Evolutionary conservation across 2,329 filamentous ascomycete genomes (phyloP).

Genomic region (Pyrenophora seminiperda): DNA sequence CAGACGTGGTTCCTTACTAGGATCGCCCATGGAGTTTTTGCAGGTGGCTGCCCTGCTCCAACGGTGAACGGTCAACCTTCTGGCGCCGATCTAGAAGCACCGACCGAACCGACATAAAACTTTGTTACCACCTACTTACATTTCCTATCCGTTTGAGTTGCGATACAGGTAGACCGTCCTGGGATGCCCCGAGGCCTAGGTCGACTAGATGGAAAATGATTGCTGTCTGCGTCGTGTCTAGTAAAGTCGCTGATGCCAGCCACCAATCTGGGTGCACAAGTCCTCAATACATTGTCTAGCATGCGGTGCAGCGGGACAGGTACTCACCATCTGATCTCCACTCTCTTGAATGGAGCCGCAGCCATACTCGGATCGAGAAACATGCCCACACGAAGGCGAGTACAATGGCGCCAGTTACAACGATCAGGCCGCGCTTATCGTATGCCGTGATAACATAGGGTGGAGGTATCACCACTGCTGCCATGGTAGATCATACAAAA

Average conservation of each 20-base stretch:
- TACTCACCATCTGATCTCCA: slow-evolving; percentile 43
- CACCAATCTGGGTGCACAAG: slow-evolving; percentile 15
- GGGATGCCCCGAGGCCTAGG: slow-evolving; percentile 32
- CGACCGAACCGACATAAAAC: background rate
- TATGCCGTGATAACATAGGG: slow-evolving; percentile 36
- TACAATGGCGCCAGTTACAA: slow-evolving; percentile 35
- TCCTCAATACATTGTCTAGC: slow-evolving; percentile 12
- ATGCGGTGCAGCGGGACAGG: slow-evolving; percentile 19
- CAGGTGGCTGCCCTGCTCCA: slow-evolving; percentile 1
- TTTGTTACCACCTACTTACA: slow-evolving; percentile 29
- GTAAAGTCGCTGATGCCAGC: slow-evolving; percentile 21
- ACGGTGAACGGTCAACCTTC: slow-evolving; percentile 4
- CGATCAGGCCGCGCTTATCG: slow-evolving; percentile 44
- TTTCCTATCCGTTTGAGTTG: slow-evolving; percentile 31
- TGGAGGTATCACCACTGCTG: slow-evolving; percentile 30
- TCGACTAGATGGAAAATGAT: slow-evolving; percentile 33
- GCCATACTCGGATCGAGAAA: slow-evolving; percentile 37
- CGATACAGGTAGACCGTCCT: slow-evolving; percentile 16
- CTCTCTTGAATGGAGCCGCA: slow-evolving; percentile 34
- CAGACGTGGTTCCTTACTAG: slow-evolving; percentile 11
- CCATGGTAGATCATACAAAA: slow-evolving; percentile 21
- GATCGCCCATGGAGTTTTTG: background rate
- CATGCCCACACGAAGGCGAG: slow-evolving; percentile 40
- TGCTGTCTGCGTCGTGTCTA: slow-evolving; percentile 35
- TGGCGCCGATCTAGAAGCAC: slow-evolving; percentile 5